Evolutionary conservation across 2,329 filamentous ascomycete genomes (phyloP).

Genomic region (Xylaria multiplex): DNA sequence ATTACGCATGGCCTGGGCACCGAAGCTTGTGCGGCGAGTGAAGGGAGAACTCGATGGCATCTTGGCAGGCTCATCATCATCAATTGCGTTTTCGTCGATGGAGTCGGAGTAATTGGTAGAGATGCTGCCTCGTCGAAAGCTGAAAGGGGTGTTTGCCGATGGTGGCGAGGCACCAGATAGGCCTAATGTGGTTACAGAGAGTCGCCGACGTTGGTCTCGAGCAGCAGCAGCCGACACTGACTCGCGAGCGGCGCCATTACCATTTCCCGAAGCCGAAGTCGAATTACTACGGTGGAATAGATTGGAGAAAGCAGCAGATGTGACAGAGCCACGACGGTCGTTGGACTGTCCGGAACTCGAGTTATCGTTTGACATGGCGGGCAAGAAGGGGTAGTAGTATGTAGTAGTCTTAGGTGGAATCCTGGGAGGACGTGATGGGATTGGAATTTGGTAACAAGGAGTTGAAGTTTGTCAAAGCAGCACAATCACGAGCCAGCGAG

Average conservation of each 20-base stretch:
- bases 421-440: neutral
- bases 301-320: slow-evolving; percentile 65
- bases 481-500: slow-evolving; percentile 11
- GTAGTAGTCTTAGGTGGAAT: slow-evolving; percentile 4
- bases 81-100: slow-evolving; percentile 77
- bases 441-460: neutral
- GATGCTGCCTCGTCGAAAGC: slow-evolving; percentile 71
- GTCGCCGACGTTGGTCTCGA: slow-evolving; percentile 68
- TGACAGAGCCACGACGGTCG: slow-evolving; percentile 66
- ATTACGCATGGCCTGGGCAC: slow-evolving; percentile 79
- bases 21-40: slow-evolving; percentile 88
- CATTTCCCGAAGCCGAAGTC: slow-evolving; percentile 53
- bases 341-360: slow-evolving; percentile 40
- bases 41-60: slow-evolving; percentile 78
- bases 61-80: slow-evolving; percentile 71
- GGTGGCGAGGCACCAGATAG: slow-evolving; percentile 77
- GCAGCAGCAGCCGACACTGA: slow-evolving; percentile 43
- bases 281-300: slow-evolving; percentile 69
- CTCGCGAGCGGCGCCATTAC: slow-evolving; percentile 39
- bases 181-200: slow-evolving; percentile 79
- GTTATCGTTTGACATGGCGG: slow-evolving; percentile 49
- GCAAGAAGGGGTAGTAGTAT: slow-evolving; percentile 9
- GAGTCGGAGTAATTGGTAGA: slow-evolving; percentile 71
- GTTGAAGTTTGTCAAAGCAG: slow-evolving; percentile 1
- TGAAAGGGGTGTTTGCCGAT: slow-evolving; percentile 60